Evolutionary conservation across 345 rosid species (phyloP).

Genomic region (Geranium rotundifolium): DNA sequence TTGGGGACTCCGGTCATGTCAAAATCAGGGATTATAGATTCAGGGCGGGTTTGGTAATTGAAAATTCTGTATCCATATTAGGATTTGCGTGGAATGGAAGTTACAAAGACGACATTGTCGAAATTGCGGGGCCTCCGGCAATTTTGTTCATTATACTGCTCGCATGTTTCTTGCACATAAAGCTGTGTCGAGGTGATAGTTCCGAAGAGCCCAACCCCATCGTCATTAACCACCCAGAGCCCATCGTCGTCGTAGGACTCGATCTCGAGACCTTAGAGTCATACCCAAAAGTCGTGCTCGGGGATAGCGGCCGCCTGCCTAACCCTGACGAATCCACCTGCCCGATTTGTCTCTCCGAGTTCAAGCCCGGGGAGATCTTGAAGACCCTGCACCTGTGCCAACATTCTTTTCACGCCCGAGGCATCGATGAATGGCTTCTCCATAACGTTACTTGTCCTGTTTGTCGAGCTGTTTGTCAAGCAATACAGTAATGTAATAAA

Average conservation of each 20-base stretch:
- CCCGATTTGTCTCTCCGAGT: constrained; percentile 33
- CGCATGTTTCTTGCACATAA: too few relatives aligned
- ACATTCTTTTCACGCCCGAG: constrained; percentile 17
- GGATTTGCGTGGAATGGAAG: too few relatives aligned
- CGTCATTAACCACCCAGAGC: constrained; percentile 1
- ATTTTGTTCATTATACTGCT: too few relatives aligned
- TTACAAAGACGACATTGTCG: too few relatives aligned
- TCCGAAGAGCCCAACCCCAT: too few relatives aligned
- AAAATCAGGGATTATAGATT: too few relatives aligned
- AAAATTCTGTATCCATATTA: too few relatives aligned
- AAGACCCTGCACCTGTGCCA: constrained; percentile 27
- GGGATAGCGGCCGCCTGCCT: constrained; percentile 35
- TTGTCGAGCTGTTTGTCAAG: constrained; percentile 7
- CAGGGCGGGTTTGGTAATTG: too few relatives aligned
- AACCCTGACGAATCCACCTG: constrained; percentile 29
- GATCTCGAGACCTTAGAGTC: constrained; percentile 45
- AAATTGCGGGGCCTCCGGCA: too few relatives aligned
- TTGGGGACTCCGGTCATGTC: too few relatives aligned
- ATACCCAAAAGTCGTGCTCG: constrained; percentile 36
- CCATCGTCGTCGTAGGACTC: constrained; percentile 19
- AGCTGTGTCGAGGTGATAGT: too few relatives aligned
- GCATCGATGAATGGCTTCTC: constrained; percentile 16
- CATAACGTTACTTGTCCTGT: constrained; percentile 16
- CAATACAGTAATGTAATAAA: not conserved
- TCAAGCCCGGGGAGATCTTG: constrained; percentile 25